Evolutionary conservation across 352 stramenopile genomes (phyloP), one percentile per base, ranked within the genome.

Genomic region (Phytophthora nicotianae): DNA sequence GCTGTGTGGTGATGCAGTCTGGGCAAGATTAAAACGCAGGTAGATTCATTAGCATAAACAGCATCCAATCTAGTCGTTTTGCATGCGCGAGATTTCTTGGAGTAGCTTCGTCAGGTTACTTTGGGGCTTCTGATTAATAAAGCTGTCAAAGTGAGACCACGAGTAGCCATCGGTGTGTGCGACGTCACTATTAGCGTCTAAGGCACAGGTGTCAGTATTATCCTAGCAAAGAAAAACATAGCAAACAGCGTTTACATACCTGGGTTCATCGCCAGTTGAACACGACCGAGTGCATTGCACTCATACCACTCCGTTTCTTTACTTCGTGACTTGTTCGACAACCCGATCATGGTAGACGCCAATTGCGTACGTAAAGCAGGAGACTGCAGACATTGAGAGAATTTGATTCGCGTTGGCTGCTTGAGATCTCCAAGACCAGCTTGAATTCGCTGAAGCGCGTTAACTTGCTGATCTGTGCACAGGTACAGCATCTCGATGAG

Each of bases 251-350:
- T 33, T 16, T 0, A 20, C 23, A 17, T 68, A 88, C 79, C 76
- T 72, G 64, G 65, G 43, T 82, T 81, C 65, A 89, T 82, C 5
- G 69, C 73, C 35, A 84, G 72, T 24, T 90, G 57, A 2, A 86
- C 50, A 19, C 83, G 80, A 4, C 83, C 83, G 9, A 90, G 62
- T 14, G 81, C 74, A 56, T 93, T 93, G 59, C 77, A 90, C 46
- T 89, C 83, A 47, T 90, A 90, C 86, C 86, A 95, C 51, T 91
- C 82, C 19, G 79, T 73, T 50, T 95, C 84, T 49, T 79, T 95
- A 58, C 74, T 89, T 32, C 86, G 76, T 10, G 84, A 85, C 40
- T 89, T 87, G 55, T 88, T 91, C 2, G 77, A 90, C 24, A 91
- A 59, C 3, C 86, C 86, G 48, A 95, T 79, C 40, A 89, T 71